Base-by-base conservation (phyloP, 306 rosid genomes). In the Begonia masoniana region DNA sequence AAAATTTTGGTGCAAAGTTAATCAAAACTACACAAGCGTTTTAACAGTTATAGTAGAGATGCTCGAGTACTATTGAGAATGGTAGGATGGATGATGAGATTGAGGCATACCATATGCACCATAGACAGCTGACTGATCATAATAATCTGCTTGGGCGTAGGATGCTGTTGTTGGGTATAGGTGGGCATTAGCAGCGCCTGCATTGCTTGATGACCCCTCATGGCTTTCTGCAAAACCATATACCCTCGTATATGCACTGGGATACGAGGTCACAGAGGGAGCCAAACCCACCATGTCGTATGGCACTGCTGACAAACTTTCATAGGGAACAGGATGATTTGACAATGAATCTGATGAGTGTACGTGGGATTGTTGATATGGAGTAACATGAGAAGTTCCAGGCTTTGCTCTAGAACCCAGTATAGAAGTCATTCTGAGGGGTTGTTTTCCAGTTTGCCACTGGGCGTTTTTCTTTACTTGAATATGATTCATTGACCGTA, bases 301-400 rank as follows among this genome's bases (percentile, higher is more conserved):
- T 55, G 76, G 68, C 66, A 55, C 56, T 63, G 78, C 73, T 47
- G 62, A 61, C 9, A 71, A 62, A 74, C 66, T 70, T 75, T 24
- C 67, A 62, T 58, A 71, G 39, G 78, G 63, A 73, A 58, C 58
- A 57, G 61, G 62, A 66, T 72, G 80, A 55, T 72, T 66, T 16
- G 62, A 66, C 71, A 75, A 60, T 76, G 78, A 74, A 75, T 84
- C 79, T 68, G 87, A 47, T 51, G 68, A 50, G 24, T 52, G 82
- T 43, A 58, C 41, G 67, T 43, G 75, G 58, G 74, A 60, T 43
- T 74, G 82, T 62, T 58, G 75, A 64, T 76, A 74, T 17, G 58
- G 76, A 61, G 59, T 66, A 11, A 65, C 61, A 16, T 59, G 23
- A 41, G 78, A 49, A 70, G 65, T 49, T 47, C 53, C 63, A 49